Evolutionary conservation across 2,329 filamentous ascomycete genomes (phyloP).

Genomic region (Trichophyton simii): DNA sequence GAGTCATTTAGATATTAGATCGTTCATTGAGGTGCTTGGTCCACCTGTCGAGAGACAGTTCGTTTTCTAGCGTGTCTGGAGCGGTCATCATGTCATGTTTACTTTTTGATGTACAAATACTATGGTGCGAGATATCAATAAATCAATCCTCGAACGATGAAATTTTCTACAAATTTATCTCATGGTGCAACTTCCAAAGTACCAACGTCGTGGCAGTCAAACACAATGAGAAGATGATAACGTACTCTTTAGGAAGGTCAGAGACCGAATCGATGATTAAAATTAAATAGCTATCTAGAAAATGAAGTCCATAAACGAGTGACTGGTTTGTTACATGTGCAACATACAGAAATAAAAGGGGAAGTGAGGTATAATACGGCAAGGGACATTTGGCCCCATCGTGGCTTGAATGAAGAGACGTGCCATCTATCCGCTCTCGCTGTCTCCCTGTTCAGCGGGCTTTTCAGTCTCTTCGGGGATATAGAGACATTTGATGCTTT

Average conservation of each 20-base stretch:
- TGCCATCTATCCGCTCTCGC: neutral
- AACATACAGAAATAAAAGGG: neutral
- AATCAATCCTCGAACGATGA: neutral
- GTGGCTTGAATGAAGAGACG: neutral
- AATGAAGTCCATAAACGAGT: neutral
- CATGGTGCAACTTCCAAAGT: neutral
- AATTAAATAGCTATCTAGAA: neutral
- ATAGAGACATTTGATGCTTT: conserved; percentile 1
- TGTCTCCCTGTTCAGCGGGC: neutral
- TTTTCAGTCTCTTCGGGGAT: neutral
- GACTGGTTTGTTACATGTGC: neutral
- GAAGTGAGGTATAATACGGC: neutral
- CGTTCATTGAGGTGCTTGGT: neutral
- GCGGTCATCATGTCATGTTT: neutral
- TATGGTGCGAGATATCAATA: neutral
- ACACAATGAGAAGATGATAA: no score
- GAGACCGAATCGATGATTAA: neutral
- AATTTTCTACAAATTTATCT: neutral
- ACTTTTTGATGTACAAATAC: neutral
- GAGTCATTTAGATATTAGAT: neutral
- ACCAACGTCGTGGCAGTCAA: neutral
- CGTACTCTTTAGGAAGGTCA: neutral
- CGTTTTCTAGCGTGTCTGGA: neutral
- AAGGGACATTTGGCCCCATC: neutral
- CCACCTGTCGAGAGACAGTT: neutral